Evolutionary conservation across 768 basidiomycete species (phyloP).

Genomic region (Mycena epipterygia): DNA sequence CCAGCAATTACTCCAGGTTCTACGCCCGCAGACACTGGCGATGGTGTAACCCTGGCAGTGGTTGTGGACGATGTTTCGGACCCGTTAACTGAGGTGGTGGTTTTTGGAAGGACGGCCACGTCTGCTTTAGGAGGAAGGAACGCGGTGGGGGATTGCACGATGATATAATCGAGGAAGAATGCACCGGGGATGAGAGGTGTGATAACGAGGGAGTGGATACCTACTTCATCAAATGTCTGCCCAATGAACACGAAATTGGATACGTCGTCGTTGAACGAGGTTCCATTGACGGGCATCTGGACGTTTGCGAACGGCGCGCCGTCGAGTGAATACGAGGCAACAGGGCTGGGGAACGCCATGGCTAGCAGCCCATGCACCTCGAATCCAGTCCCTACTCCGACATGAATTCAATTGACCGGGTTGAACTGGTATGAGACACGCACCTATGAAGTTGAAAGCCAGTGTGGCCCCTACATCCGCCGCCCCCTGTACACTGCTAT

Average conservation of each 20-base stretch:
- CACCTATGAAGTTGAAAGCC: background rate
- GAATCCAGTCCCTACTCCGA: background rate
- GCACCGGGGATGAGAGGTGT: slow-evolving; percentile 11
- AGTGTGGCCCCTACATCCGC: background rate
- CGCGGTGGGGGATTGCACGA: slow-evolving; percentile 2
- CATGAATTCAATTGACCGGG: background rate
- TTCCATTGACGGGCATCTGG: background rate
- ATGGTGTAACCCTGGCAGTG: too few relatives aligned
- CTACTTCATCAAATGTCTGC: background rate
- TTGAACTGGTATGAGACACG: background rate
- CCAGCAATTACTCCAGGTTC: too few relatives aligned
- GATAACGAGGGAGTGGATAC: slow-evolving; percentile 7
- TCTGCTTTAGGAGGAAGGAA: background rate
- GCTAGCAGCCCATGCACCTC: background rate
- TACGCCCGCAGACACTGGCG: too few relatives aligned
- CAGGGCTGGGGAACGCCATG: background rate
- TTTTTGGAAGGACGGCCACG: too few relatives aligned
- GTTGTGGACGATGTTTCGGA: too few relatives aligned
- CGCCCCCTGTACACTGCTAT: background rate
- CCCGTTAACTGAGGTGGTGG: too few relatives aligned
- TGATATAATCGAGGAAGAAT: slow-evolving; percentile 16
- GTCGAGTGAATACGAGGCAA: slow-evolving; percentile 2
- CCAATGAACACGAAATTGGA: slow-evolving; percentile 15
- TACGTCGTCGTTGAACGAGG: background rate
- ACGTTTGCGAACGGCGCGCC: background rate